Conservation (phyloP, 2,329 filamentous ascomycete genomes). For the Daldinia eschscholtzii region DNA sequence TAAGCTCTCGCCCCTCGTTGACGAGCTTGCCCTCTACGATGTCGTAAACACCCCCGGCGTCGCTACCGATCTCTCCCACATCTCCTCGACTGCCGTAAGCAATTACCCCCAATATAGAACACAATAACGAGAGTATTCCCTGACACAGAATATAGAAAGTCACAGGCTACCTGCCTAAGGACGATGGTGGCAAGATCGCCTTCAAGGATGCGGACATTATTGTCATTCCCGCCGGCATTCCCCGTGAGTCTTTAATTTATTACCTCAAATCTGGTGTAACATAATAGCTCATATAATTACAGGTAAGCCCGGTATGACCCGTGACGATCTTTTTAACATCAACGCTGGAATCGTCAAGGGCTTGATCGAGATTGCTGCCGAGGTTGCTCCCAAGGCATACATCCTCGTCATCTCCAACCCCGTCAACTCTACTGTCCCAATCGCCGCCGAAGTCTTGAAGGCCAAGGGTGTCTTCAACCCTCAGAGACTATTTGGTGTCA, state of each 20-base stretch:
- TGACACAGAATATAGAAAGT: slow-evolving; percentile 73
- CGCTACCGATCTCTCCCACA: slow-evolving; percentile 95
- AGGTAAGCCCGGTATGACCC: slow-evolving; percentile 99
- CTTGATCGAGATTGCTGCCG: slow-evolving; percentile 87
- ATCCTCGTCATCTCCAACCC: slow-evolving; percentile 99
- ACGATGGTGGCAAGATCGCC: slow-evolving; percentile 86
- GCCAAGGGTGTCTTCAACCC: slow-evolving; percentile 92
- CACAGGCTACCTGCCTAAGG: slow-evolving; percentile 86
- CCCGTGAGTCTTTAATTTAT: slow-evolving; percentile 72
- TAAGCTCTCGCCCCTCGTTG: slow-evolving; percentile 88
- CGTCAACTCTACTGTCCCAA: slow-evolving; percentile 98
- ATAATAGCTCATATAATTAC: slow-evolving; percentile 44
- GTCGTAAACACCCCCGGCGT: slow-evolving; percentile 98
- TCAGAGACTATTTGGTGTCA: slow-evolving; percentile 97
- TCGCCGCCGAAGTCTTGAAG: slow-evolving; percentile 97
- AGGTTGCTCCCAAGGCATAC: slow-evolving; percentile 92
- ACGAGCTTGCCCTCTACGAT: slow-evolving; percentile 98
- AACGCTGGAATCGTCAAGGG: slow-evolving; percentile 98
- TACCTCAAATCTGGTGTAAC: slow-evolving; percentile 7
- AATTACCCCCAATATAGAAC: slow-evolving; percentile 7
- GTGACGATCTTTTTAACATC: slow-evolving; percentile 99
- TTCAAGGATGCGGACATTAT: slow-evolving; percentile 95
- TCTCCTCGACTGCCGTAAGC: slow-evolving; percentile 85
- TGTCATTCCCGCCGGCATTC: slow-evolving; percentile 97
- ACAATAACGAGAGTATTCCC: slow-evolving; percentile 18